Base-by-base conservation (phyloP, 1,284 basidiomycete genomes). In the Tylopilus orsonianus region DNA sequence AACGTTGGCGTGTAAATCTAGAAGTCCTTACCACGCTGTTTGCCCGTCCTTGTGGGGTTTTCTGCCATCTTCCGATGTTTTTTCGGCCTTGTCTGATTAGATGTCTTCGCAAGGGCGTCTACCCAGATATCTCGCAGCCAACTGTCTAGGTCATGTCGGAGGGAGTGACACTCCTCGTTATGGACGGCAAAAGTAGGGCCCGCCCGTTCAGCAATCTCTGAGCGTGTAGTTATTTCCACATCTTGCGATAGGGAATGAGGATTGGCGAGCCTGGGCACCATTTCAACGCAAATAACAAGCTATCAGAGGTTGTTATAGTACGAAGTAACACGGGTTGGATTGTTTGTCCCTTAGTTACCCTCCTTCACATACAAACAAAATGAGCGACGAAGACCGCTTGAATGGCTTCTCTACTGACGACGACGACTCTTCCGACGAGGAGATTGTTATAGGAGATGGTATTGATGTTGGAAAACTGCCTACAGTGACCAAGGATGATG, bases 401-500 rank as follows among this genome's bases (percentile, higher is more conserved):
- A 80, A 86, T 56, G 89, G 87, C 4, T 90, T 91, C 65, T 87
- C 86, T 3, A 83, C 85, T 14, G 85, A 86, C 46, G 85, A 86
- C 42, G 85, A 87, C 44, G 89, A 93, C 62, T 90, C 87, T 18
- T 90, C 87, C 1, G 85, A 86, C 52, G 91, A 93, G 47, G 90
- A 92, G 46, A 78, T 79, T 36, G 73, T 71, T n/a, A 73, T 74
- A 52, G 79, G 77, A 41, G 79, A 80, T 7, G 79, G 72, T 0
- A 62, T 93, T 40, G 85, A 93, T 56, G 71, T 91, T 19, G 69
- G 66, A 14, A 84, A 79, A 56, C 74, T 96, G 30, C 93, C 93
- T 0, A 90, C 87, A 1, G 74, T 93, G 37, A 85, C 88, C 23
- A 93, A 92, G 63, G 91, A 93, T 66, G 91, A 94, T 62, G 83